Base-by-base conservation (phyloP, 768 basidiomycete genomes). In the Tulasnella sp. region DNA sequence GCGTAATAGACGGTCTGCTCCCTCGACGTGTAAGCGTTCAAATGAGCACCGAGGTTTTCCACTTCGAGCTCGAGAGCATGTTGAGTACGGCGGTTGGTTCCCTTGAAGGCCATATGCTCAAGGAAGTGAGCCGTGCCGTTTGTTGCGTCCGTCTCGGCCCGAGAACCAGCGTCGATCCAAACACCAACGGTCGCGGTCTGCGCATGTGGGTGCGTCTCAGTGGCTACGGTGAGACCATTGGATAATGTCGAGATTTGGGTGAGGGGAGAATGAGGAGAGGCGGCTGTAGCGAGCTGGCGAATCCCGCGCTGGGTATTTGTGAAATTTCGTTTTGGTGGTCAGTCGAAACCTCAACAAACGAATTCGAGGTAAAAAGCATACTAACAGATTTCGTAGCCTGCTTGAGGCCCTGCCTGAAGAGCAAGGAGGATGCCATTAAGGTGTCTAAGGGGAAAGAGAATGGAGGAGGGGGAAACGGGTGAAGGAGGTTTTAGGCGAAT, bases 1-100 rank as follows among this genome's bases (percentile, higher is more conserved):
- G 97, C 97, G 84, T 98, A 98, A 89, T 98, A 99, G 78, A 98
- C 97, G 31, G 98, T 99, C 87, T 99, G 97, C 87, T 99, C 98
- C 81, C 98, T 91, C 36, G 97, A 98, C 12, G 98, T 99, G 87
- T 98, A 99, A 74, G 98, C 97, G 85, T 99, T 99, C 79, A 99
- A 87, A 85, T 98, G 96, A 24, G 97, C 95, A 82, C 98, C 98
- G 79, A 99, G 89, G 87, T 98, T 97, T 88, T 99, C 98, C 34
- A 99, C 97, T 86, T 98, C 96, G 79, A 98, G 90, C 86, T 99
- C 98, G 74, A 99, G 91, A 24, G 91, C 89, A 82, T 95, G 93
- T 86, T 99, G 97, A 46, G 91, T 89, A 80, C 98, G 92, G 82
- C 91, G 90, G 84, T 90, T 90, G 80, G 97, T 99, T 78, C 98